Evolutionary conservation across 805 yeast genomes (phyloP), one percentile per base, ranked within the genome.

Genomic region (Kazachstania africana): DNA sequence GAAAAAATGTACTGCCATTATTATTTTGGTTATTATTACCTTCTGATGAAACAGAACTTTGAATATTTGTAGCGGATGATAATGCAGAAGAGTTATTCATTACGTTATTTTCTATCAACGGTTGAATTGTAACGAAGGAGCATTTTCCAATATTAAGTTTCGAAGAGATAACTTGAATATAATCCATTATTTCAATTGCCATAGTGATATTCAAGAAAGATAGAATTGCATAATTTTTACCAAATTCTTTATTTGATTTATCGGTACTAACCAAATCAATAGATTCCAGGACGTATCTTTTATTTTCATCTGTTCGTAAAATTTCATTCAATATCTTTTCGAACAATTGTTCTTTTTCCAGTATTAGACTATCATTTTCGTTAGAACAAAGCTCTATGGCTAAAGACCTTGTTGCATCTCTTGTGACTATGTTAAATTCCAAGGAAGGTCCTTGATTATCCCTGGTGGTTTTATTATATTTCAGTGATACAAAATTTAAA

Each of bases 401-500:
- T 21, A 53, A 29, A 2, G 53, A 46, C 29, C 59, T 40, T 5
- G 59, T 46, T 1, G 57, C 53, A 16, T 53, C 56, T 28, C 34
- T 33, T 18, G 42, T 40, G 6, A 44, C 20, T 8, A 48, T 37
- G 26, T 48, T 44, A 12, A 33, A 32, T 19, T 40, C 46, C 16
- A 49, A 32, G 30, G 2, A 35, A 32, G 16, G 34, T 29, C 8
- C 32, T 32, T 32, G 37, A 4, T 27, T 36, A 4, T 27, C 25
- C 16, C 29, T 34, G 68, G 63, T 42, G 28, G 65, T 65, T 21
- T 68, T 64, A 17, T 53, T 65, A 17, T 55, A 52, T 28, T 55
- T 55, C 18, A 54, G 31, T 1, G 40, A 36, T 1, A 60, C 57
- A 37, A 60, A 62, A 31, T 49, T 47, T 26, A 68, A 41, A 16